Evolutionary conservation across 176 grass and related monocot species (phyloP), one percentile per base, ranked within the genome.

Genomic region (Ensete ventricosum): DNA sequence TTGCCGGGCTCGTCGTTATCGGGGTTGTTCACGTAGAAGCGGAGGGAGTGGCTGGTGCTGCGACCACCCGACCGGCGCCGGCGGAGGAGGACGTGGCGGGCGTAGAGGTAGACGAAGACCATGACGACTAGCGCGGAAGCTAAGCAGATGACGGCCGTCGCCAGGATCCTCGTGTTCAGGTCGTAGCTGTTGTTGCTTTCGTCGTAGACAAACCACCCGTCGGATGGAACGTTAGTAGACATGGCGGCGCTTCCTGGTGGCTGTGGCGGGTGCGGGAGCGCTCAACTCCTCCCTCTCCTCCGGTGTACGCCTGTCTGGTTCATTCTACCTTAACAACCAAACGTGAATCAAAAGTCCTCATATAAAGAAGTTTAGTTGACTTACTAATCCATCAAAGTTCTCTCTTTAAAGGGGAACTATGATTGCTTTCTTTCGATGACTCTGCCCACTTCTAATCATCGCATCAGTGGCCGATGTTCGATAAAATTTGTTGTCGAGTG

Each of bases 31-130:
- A 71, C 7, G 49, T n/a, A 20, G 69, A 71, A 71, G 1, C 34
- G 49, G 43, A 71, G 50, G 34, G 19, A 21, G 10, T 27, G 3
- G 19, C 69, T 1, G 69, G 4, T 13, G 69, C 12, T n/a, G 16
- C 49, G 12, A 4, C 9, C 12, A n/a, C 12, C 57, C 17, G 14
- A 19, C 14, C 14, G 69, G 29, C 14, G 17, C 43, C 69, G 69
- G 29, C 69, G 69, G 49, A 17, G 50, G 69, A 71, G 69, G 69
- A 71, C 17, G 69, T 71, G 51, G 6, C 69, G 43, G 34, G 52
- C 8, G 43, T 71, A 71, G 34, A 71, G 9, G 69, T 52, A 48
- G 50, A 71, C 49, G 69, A 71, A 71, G 19, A 71, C 16, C 9
- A 71, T 50, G 34, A 71, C 14, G 34, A 20, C 14, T 2, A 71